phyloP scores from a whole-genome alignment of 768 basidiomycete genomes.

The Pisolithus microcarpus region DNA sequence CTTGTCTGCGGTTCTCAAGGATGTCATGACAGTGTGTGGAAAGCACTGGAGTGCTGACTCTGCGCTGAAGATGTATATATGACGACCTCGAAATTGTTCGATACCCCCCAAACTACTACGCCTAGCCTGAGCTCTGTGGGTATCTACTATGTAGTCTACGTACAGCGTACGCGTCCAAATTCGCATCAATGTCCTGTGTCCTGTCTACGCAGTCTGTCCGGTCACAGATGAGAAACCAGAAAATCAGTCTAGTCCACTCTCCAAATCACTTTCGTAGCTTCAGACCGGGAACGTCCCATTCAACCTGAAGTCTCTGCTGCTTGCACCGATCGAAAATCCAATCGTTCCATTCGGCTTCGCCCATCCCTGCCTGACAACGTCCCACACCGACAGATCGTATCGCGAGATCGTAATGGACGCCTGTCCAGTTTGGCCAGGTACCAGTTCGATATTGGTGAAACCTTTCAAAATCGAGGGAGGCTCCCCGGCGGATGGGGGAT shows the following conservation, averaged over 20 bases:
- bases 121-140: too few relatives aligned
- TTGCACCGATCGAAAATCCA: slow-evolving; percentile 57
- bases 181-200: not conserved
- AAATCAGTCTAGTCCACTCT: not conserved
- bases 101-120: too few relatives aligned
- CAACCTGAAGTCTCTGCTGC: slow-evolving; percentile 57
- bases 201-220: too few relatives aligned
- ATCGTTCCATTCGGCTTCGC: slow-evolving; percentile 57
- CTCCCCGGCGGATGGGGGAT: slow-evolving; percentile 54
- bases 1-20: slow-evolving; percentile 31
- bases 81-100: too few relatives aligned
- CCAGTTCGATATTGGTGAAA: slow-evolving; percentile 52
- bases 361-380: slow-evolving; percentile 69
- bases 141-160: too few relatives aligned
- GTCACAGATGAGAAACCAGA: not conserved
- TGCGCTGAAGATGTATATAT: too few relatives aligned
- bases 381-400: slow-evolving; percentile 73
- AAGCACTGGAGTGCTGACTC: too few relatives aligned
- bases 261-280: not conserved
- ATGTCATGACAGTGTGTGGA: slow-evolving; percentile 9
- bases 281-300: slow-evolving; percentile 27
- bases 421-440: slow-evolving; percentile 37
- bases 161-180: not conserved
- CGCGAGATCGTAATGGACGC: slow-evolving; percentile 57
- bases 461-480: slow-evolving; percentile 68